These are phyloP conservation scores for Dendrobium chrysotoxum DNA, from an alignment of 106 monocot species.

Conservation along the genomic window DNA sequence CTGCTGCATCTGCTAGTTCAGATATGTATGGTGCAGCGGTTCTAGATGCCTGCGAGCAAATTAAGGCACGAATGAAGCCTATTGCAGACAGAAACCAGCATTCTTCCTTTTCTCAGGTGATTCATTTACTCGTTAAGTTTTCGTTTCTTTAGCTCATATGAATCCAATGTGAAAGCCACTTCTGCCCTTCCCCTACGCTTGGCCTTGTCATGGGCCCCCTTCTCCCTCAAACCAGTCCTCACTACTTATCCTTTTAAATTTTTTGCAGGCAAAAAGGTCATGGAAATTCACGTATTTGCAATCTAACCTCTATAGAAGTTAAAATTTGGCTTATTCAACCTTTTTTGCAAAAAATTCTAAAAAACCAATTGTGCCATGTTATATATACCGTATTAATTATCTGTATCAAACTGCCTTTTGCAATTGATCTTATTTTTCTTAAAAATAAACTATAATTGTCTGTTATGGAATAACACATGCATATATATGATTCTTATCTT, in stretches of 20 bases:
- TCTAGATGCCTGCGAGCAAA: conserved; percentile 93
- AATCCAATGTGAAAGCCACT: not conserved
- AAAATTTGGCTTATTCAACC: not conserved
- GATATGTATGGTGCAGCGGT: conserved; percentile 99
- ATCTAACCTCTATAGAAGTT: not conserved
- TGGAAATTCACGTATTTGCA: not conserved
- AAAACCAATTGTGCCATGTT: not conserved
- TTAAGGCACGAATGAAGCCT: conserved; percentile 84
- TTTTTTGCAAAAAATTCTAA: not conserved
- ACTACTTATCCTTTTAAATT: not conserved
- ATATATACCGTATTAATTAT: not conserved
- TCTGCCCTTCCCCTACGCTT: not conserved
- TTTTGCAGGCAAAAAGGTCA: not conserved
- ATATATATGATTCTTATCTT: too few relatives aligned
- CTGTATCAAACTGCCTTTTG: not conserved
- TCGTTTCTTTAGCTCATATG: not conserved
- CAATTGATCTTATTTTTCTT: not conserved
- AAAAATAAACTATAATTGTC: not conserved
- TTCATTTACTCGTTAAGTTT: not conserved
- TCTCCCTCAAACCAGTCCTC: not conserved
- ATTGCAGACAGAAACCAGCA: conserved; percentile 38
- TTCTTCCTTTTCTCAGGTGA: conserved; percentile 75
- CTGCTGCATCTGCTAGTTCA: conserved; percentile 98
- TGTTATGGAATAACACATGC: not conserved
- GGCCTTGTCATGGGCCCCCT: not conserved